Evolutionary conservation across 2,329 filamentous ascomycete species (phyloP), one percentile per base, ranked within the genome.

Genomic region (Colletotrichum euphorbiae): DNA sequence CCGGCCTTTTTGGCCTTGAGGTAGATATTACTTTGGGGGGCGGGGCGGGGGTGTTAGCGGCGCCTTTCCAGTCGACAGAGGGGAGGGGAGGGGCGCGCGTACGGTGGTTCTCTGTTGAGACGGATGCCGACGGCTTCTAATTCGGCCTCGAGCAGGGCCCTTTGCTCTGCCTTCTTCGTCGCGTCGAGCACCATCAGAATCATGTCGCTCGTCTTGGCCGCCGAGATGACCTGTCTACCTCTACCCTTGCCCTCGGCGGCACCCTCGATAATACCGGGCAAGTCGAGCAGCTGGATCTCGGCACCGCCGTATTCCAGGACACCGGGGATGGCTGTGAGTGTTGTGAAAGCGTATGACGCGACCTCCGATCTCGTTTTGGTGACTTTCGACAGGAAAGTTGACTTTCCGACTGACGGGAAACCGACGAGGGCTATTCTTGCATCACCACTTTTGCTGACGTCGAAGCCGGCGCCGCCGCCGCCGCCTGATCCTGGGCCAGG

Each of bases 351-450:
- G 78, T 99, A 99, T 0, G 96, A 93, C 1, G 96, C 96, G 31
- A 98, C 94, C 79, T 98, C 95, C 57, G 94, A 97, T 76, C 93
- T 94, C 43, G 97, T 99, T 82, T 97, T 98, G 56, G 96, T 99
- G 78, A 99, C 97, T 77, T 98, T 98, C 55, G 94, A 98, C n/a
- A 99, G 80, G 77, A 99, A 98, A 0, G 96, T 99, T 2, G 96
- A 99, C 83, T 99, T 99, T 78, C 96, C 96, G 58, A 99, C 96
- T 0, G 97, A 99, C 0, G 97, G 96, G 75, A 99, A 99, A n/a
- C 96, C 96, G 61, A 99, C 97, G 2, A 99, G 89, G 2, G 97
- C 94, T 81, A 99, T 98, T 75, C 96, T 90, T 13, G 96, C 96
- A 84, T 99, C 96, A 71, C 96, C 96, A 72, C 91, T 95, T 82